Conservation (phyloP, 805 yeast genomes). For the Wickerhamomyces xylosicus region DNA sequence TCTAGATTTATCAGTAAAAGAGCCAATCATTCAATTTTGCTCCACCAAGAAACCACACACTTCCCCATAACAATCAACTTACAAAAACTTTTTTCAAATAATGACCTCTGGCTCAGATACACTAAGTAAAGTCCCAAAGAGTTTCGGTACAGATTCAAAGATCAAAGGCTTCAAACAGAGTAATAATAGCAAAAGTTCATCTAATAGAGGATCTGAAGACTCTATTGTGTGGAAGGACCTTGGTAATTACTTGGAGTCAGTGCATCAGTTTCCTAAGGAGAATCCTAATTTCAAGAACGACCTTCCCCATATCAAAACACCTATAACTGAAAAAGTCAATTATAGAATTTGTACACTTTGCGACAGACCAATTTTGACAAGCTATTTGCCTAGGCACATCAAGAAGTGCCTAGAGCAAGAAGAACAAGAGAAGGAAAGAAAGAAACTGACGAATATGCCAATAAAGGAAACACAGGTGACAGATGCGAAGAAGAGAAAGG, state of each 20-base stretch:
- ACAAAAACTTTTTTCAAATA: too few species aligned
- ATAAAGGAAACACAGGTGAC: neutral
- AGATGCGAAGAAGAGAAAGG: slow-evolving; percentile 11
- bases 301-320: slow-evolving; percentile 17
- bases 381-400: slow-evolving; percentile 29
- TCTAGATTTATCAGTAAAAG: too few species aligned
- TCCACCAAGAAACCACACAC: too few species aligned
- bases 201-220: slow-evolving; percentile 1
- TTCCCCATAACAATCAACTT: too few species aligned
- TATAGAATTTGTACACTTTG: slow-evolving; percentile 40
- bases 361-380: slow-evolving; percentile 31
- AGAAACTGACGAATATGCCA: neutral
- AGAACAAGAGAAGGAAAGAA: slow-evolving; percentile 5
- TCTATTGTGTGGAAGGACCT: slow-evolving; percentile 21
- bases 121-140: slow-evolving; percentile 9
- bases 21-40: too few species aligned
- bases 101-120: slow-evolving; percentile 18
- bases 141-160: slow-evolving; percentile 18
- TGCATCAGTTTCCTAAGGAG: slow-evolving; percentile 8
- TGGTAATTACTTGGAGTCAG: slow-evolving; percentile 20
- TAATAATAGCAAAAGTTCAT: neutral
- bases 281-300: slow-evolving; percentile 14
- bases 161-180: slow-evolving; percentile 15
- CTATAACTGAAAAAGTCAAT: slow-evolving; percentile 27
- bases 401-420: slow-evolving; percentile 24